Percentiles rank a stretch among this genome's conserved stretches.
These are phyloP conservation scores for Hyaloperonospora arabidopsidis DNA, from an alignment of 352 stramenopile species.

Conservation along the genomic window DNA sequence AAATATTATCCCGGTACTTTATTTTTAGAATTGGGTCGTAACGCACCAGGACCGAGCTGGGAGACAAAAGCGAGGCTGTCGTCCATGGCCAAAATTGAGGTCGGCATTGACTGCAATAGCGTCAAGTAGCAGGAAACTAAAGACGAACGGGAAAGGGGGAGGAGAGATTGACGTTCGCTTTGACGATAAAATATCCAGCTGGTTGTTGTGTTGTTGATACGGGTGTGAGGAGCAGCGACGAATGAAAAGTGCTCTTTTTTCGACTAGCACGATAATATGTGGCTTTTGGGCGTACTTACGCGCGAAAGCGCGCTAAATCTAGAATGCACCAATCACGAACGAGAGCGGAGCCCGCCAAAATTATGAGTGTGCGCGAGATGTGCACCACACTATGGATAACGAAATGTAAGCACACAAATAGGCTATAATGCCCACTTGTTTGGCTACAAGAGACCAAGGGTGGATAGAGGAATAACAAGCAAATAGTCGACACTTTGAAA, in stretches of 20 bases:
- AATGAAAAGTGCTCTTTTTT: conserved; percentile 1
- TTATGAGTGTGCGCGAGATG: too few species aligned
- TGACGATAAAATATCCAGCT: neutral
- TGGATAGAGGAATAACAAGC: too few species aligned
- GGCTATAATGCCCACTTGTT: too few species aligned
- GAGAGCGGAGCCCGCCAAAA: conserved; percentile 28
- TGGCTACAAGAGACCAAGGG: too few species aligned
- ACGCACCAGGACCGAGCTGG: conserved; percentile 22
- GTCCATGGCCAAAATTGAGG: conserved; percentile 24
- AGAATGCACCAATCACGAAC: conserved; percentile 11
- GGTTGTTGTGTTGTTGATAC: too few species aligned
- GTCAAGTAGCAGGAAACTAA: conserved; percentile 2
- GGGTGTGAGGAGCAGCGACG: too few species aligned
- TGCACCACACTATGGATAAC: too few species aligned
- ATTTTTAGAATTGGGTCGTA: neutral
- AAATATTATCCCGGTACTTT: neutral
- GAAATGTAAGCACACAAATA: too few species aligned
- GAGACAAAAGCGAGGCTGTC: conserved; percentile 19
- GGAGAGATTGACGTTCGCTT: neutral
- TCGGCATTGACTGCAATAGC: conserved; percentile 19
- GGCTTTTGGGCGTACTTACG: conserved; percentile 17
- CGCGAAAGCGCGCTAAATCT: conserved; percentile 28
- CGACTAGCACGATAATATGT: neutral
- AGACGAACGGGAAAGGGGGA: conserved; percentile 1
- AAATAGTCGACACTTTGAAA: too few species aligned